Evolutionary conservation across 371 early-diverging fungal species (phyloP).

Genomic region (Mucor velutinosus): DNA sequence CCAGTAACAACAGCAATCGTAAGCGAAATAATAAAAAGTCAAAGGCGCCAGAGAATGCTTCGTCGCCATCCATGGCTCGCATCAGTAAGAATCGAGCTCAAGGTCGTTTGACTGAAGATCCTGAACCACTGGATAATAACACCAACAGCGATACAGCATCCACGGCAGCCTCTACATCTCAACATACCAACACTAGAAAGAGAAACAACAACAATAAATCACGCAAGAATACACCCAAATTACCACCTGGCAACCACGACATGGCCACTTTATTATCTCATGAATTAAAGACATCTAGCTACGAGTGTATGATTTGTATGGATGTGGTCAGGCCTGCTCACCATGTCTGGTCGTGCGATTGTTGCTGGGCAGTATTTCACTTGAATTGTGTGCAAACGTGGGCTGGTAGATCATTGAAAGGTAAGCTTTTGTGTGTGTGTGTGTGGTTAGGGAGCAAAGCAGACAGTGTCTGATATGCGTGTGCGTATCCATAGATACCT

Average conservation of each 20-base stretch:
- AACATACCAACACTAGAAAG: not conserved
- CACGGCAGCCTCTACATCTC: not conserved
- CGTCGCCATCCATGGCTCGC: not conserved
- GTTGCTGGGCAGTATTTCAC: slow-evolving; percentile 92
- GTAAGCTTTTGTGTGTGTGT: slow-evolving; percentile 28
- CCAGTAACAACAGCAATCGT: not conserved
- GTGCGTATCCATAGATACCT: slow-evolving; percentile 17
- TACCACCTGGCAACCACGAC: slow-evolving; percentile 46
- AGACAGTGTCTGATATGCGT: not conserved
- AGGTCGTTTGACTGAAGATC: slow-evolving; percentile 33
- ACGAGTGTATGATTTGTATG: slow-evolving; percentile 97
- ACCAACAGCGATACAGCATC: not conserved
- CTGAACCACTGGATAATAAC: not conserved
- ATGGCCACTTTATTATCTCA: slow-evolving; percentile 62
- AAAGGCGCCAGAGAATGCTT: not conserved
- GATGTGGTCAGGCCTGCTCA: slow-evolving; percentile 74
- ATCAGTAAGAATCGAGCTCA: slow-evolving; percentile 41
- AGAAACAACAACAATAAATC: slow-evolving; percentile 8
- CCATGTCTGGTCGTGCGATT: slow-evolving; percentile 81
- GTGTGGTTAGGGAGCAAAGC: not conserved
- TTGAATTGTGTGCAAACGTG: slow-evolving; percentile 77
- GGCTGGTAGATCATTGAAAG: slow-evolving; percentile 68
- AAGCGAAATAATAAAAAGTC: slow-evolving; percentile 3
- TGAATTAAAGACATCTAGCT: slow-evolving; percentile 66
- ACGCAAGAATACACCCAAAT: slow-evolving; percentile 3